Base-by-base conservation (phyloP, 1,284 basidiomycete species). In the Ustilago crameri region DNA sequence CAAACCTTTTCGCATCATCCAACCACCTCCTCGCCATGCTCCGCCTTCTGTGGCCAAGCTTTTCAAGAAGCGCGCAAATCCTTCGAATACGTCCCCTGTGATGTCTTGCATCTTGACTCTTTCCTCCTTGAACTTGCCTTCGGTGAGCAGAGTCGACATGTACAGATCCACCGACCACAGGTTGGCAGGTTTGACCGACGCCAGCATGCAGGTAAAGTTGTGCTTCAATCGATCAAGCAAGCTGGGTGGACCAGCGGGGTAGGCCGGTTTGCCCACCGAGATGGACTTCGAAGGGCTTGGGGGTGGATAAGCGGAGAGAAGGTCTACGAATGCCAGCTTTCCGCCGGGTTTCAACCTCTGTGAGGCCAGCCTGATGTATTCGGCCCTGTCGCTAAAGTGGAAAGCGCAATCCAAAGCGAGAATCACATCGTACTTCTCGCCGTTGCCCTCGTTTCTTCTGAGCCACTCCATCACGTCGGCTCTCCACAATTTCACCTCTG, bases 321-420 rank as follows among this genome's bases (percentile, higher is more conserved):
- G 45, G 53, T 83, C 81, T 8, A 77, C 64, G 9, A 82, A 65
- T 4, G 71, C 79, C 2, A 83, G 56, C 18, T 24, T 53, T 9
- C 81, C 81, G 5, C 78, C 79, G 0, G 70, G 62, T 1, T 38
- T 56, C 40, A 83, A 61, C 2, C 64, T 27, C 30, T 37, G 15
- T n/a, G 50, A 52, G 3, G 74, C 75, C 3, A 61, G 48, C 26
- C 50, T 51, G 41, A 83, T 66, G 38, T 79, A 82, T 14, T 64
- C 54, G 9, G 65, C 38, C 7, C 80, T 59, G 27, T 62, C 47
- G 30, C 51, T 48, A 50, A 82, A 82, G 58, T 83, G 81, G 61
- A 79, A 83, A 10, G 79, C 79, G 60, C 80, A 83, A 60, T 83
- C 81, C 3, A 82, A 71, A 2, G 80, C 81, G 3, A 81, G 59